These are phyloP conservation scores for Pleurotus citrinopileatus DNA, from an alignment of 768 basidiomycete genomes.

Conservation along the genomic window DNA sequence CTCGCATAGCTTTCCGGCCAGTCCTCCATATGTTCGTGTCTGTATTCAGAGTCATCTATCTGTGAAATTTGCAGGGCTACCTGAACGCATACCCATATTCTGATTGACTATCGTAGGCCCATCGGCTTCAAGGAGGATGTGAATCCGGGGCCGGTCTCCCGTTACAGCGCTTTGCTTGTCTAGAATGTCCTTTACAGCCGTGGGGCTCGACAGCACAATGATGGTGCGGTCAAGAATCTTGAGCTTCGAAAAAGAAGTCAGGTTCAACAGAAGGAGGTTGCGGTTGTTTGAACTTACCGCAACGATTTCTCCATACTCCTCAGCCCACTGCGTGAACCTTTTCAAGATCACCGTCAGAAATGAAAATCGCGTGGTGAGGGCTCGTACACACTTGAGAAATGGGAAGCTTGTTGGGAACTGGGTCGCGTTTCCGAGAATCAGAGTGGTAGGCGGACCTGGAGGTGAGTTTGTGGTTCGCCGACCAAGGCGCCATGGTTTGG, in stretches of 20 bases:
- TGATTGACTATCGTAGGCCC: neutral
- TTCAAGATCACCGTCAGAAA: no score
- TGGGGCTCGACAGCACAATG: slow-evolving; percentile 20
- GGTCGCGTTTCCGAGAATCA: slow-evolving; percentile 20
- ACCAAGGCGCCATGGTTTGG: slow-evolving; percentile 7
- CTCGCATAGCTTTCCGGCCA: slow-evolving; percentile 15
- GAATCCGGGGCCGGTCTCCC: slow-evolving; percentile 20
- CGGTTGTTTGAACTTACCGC: no score
- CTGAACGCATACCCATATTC: neutral
- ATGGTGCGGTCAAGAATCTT: slow-evolving; percentile 20
- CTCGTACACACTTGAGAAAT: neutral
- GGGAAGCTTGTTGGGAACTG: slow-evolving; percentile 17
- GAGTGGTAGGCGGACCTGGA: slow-evolving; percentile 21
- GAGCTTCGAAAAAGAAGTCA: slow-evolving; percentile 13
- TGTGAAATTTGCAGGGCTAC: neutral
- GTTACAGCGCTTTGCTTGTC: slow-evolving; percentile 22
- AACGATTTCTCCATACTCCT: slow-evolving; percentile 15
- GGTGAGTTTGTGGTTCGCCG: slow-evolving; percentile 16
- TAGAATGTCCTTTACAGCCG: slow-evolving; percentile 23
- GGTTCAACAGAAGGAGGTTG: no score
- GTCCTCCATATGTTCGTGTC: slow-evolving; percentile 8
- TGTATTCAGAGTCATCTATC: neutral
- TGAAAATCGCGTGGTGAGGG: slow-evolving; percentile 2
- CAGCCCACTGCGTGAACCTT: slow-evolving; percentile 15
- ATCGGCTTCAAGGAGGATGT: slow-evolving; percentile 12